Evolutionary conservation across 2,329 filamentous ascomycete species (phyloP), one percentile per base, ranked within the genome.

Genomic region (Paracamarosporium sp.): DNA sequence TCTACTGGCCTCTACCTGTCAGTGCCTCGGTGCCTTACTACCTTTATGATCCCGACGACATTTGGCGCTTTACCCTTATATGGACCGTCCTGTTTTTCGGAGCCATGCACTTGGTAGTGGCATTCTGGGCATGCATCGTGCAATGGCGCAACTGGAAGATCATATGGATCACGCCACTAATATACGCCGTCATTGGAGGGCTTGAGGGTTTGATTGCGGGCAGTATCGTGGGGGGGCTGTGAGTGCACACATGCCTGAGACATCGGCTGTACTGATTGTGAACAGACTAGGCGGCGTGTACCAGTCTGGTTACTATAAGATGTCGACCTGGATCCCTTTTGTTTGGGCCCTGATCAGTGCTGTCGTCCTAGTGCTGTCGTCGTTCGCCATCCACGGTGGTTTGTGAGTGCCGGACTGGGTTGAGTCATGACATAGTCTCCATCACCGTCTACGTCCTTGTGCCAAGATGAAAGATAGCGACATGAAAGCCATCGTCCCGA

Each of bases 271-370:
- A 9, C 61, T 65, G 51, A 64, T 52, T 20, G 3, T 43, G 11
- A n/a, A 25, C 53, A 93, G 91, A 47, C 80, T 96, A 20, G 92
- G 91, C 12, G 91, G 89, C 8, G 86, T 94, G 33, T 97, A 96
- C 72, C 86, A 88, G 66, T 86, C 90, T 2, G 93, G 92, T 41
- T 92, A 90, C 76, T 96, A 94, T 73, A 84, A 88, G 68, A 95
- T 97, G 92, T 94, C 92, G 44, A 97, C 93, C 0, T 97, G 93
- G 93, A 91, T 96, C 50, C 93, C 93, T 0, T 90, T 95, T 70
- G 85, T 93, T 22, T 97, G 93, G 93, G 91, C 88, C 1, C 84
- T 91, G 71, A 90, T 94, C 75, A 96, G 92, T 74, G 88, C 94
- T 9, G 76, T 97, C 45, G 85, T 96, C 28, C 81, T 97, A 44